phyloP scores from a whole-genome alignment of 2,329 filamentous ascomycete species.

The Aspergillus hiratsukae region DNA sequence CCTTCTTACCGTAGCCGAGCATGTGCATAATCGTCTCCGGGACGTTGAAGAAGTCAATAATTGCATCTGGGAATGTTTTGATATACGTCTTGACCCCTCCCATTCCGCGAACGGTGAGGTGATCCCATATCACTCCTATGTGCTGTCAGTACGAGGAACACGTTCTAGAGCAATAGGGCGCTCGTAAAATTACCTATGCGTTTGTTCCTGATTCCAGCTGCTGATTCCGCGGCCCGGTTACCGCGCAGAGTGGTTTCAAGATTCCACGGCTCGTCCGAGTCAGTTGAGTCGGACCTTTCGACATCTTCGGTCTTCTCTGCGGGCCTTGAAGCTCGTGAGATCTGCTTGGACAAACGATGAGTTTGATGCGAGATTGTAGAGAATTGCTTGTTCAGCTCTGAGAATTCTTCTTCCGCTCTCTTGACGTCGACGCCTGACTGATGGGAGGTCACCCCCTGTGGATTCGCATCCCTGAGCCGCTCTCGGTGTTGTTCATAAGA shows the following conservation, averaged over 20 bases:
- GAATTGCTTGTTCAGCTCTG: slow-evolving; percentile 37
- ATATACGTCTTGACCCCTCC: slow-evolving; percentile 69
- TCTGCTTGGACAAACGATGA: slow-evolving; percentile 32
- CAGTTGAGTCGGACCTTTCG: slow-evolving; percentile 52
- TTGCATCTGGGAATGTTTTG: slow-evolving; percentile 72
- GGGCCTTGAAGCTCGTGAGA: slow-evolving; percentile 24
- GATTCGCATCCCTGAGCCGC: slow-evolving; percentile 26
- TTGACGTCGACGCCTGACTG: slow-evolving; percentile 43
- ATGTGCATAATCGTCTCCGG: slow-evolving; percentile 60
- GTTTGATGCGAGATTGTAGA: slow-evolving; percentile 36
- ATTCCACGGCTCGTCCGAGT: slow-evolving; percentile 61
- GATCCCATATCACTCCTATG: slow-evolving; percentile 68
- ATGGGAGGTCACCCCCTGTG: slow-evolving; percentile 28
- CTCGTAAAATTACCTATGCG: slow-evolving; percentile 52
- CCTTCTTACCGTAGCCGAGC: slow-evolving; percentile 63
- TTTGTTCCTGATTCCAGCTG: slow-evolving; percentile 76
- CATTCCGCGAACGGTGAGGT: slow-evolving; percentile 69
- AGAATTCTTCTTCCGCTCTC: slow-evolving; percentile 42
- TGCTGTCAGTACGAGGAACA: neutral
- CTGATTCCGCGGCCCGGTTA: slow-evolving; percentile 64
- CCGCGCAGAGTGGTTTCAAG: slow-evolving; percentile 70
- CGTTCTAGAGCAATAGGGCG: neutral
- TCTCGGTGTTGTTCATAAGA: slow-evolving; percentile 30
- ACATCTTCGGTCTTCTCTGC: slow-evolving; percentile 42
- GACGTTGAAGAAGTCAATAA: slow-evolving; percentile 72